phyloP scores from a whole-genome alignment of 2,329 filamentous ascomycete species.

The Exophiala calicioides region DNA sequence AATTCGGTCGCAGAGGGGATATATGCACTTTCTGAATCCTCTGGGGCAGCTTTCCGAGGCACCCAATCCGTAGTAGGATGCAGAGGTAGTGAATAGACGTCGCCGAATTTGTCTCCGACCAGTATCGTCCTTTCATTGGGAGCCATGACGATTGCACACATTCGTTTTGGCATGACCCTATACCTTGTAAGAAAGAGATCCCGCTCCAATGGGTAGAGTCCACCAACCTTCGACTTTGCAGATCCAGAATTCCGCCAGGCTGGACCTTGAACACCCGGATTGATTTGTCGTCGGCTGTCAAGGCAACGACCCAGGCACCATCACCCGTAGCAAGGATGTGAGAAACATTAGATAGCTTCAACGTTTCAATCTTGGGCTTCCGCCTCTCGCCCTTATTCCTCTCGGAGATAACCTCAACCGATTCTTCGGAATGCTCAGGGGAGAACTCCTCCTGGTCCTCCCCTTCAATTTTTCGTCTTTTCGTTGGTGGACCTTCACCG shows the following conservation, averaged over 20 bases:
- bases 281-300: conserved; percentile 89
- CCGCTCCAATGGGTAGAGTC: background rate
- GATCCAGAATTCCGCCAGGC: conserved; percentile 58
- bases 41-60: conserved; percentile 36
- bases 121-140: conserved; percentile 72
- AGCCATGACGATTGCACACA: conserved; percentile 72
- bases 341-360: conserved; percentile 60
- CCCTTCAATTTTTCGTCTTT: conserved; percentile 43
- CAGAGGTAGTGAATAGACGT: conserved; percentile 86
- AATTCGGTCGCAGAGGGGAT: conserved; percentile 57
- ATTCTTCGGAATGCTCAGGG: conserved; percentile 27
- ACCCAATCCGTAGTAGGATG: conserved; percentile 46
- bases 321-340: conserved; percentile 65
- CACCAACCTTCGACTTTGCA: conserved; percentile 71
- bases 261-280: conserved; percentile 77
- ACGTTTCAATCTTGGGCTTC: conserved; percentile 25
- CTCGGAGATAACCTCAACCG: conserved; percentile 33
- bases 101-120: conserved; percentile 91
- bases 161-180: conserved; percentile 85
- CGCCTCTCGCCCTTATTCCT: conserved; percentile 28
- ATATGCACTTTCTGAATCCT: conserved; percentile 40
- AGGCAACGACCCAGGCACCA: conserved; percentile 69
- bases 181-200: conserved; percentile 32
- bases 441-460: conserved; percentile 20
- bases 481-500: conserved; percentile 42